A percentile compares a stretch with the other conserved stretches of the same genome.
Conservation (phyloP, 306 rosid genomes). For the Prunus fruticosa region DNA sequence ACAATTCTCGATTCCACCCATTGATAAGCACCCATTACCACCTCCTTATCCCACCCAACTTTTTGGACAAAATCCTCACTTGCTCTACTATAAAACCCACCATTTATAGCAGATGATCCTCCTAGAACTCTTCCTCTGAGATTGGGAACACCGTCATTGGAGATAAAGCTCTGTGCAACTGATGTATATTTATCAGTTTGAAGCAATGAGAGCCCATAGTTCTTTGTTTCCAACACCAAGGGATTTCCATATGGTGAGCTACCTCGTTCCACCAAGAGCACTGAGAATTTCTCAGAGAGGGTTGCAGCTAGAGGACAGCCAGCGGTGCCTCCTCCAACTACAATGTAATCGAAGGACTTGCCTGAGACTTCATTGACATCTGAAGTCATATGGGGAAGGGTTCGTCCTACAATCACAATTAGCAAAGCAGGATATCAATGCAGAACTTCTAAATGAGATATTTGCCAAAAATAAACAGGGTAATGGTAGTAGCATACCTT, state of each 20-base stretch:
- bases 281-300: constrained; percentile 56
- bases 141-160: constrained; percentile 56
- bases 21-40: constrained; percentile 51
- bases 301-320: constrained; percentile 81
- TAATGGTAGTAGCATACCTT: constrained; percentile 33
- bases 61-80: constrained; percentile 51
- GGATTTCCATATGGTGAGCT: constrained; percentile 67
- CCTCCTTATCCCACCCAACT: constrained; percentile 57
- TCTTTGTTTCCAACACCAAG: constrained; percentile 43
- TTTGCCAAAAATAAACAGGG: not conserved
- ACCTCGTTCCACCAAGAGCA: constrained; percentile 70
- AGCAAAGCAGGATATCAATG: not conserved
- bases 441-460: not conserved
- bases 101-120: constrained; percentile 75
- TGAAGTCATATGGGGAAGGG: constrained; percentile 59
- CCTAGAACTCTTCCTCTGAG: constrained; percentile 81
- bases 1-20: constrained; percentile 77
- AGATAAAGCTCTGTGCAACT: constrained; percentile 66
- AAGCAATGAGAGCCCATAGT: constrained; percentile 55
- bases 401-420: constrained; percentile 25
- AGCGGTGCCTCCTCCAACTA: constrained; percentile 78
- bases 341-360: constrained; percentile 58
- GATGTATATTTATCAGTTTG: constrained; percentile 44
- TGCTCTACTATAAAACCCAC: constrained; percentile 73
- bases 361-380: constrained; percentile 58